Percentiles rank a stretch among this genome's conserved stretches.
Evolutionary conservation across 139 green algal species (phyloP).

Genomic region (Chlamydomonas eustigma): DNA sequence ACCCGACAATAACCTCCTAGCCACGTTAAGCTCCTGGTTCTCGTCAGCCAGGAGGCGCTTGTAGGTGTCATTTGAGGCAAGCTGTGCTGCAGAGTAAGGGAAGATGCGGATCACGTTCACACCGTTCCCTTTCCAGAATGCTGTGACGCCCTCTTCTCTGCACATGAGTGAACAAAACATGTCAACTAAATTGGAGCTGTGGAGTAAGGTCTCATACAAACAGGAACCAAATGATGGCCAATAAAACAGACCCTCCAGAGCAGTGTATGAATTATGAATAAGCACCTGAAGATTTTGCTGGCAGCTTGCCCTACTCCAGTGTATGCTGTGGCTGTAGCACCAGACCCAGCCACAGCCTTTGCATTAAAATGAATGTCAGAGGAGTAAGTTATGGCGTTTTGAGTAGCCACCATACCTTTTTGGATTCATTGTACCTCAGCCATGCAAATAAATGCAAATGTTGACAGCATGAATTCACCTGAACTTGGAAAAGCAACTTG

Average conservation of each 20-base stretch:
- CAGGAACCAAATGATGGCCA: too few relatives aligned
- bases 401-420: not conserved
- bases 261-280: too few relatives aligned
- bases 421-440: not conserved
- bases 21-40: constrained; percentile 63
- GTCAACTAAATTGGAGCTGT: too few relatives aligned
- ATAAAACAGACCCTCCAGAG: too few relatives aligned
- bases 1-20: constrained; percentile 64
- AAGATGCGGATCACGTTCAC: constrained; percentile 92
- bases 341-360: constrained; percentile 34
- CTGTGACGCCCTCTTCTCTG: constrained; percentile 81
- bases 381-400: not conserved
- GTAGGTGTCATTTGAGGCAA: constrained; percentile 78
- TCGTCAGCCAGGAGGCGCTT: constrained; percentile 65
- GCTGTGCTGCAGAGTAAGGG: constrained; percentile 81
- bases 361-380: not conserved
- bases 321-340: constrained; percentile 55
- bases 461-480: constrained; percentile 35
- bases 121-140: constrained; percentile 93
- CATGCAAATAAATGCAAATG: not conserved
- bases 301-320: constrained; percentile 81
- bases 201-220: too few relatives aligned
- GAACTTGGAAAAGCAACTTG: constrained; percentile 94
- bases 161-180: too few relatives aligned
- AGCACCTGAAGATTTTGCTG: constrained; percentile 74